Percentiles rank a stretch among this genome's conserved stretches.
Evolutionary conservation across 2,329 filamentous ascomycete genomes (phyloP).

Genomic region (Microcyclospora pomicola): DNA sequence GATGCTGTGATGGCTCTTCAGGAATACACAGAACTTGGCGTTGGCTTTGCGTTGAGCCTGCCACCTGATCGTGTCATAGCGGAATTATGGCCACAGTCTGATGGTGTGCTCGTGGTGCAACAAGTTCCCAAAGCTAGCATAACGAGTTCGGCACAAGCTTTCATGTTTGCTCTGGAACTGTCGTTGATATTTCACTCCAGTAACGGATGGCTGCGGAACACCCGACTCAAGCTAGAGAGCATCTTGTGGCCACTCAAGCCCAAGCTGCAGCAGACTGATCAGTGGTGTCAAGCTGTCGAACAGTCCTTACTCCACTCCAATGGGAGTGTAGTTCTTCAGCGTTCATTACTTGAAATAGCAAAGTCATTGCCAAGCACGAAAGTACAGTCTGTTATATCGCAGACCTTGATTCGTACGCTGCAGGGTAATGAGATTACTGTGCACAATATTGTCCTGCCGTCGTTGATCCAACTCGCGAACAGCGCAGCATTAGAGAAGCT

Average conservation of each 20-base stretch:
- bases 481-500: slow-evolving; percentile 7
- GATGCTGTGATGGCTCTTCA: slow-evolving; percentile 34
- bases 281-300: slow-evolving; percentile 10
- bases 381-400: slow-evolving; percentile 9
- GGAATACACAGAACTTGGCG: slow-evolving; percentile 5
- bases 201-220: slow-evolving; percentile 9
- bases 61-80: slow-evolving; percentile 27
- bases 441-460: slow-evolving; percentile 9
- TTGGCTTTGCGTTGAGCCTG: slow-evolving; percentile 19
- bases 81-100: slow-evolving; percentile 25
- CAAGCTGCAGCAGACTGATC: slow-evolving; percentile 7
- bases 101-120: slow-evolving; percentile 28
- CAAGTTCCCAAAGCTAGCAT: slow-evolving; percentile 24
- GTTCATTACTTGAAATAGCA: slow-evolving; percentile 5
- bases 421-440: neutral
- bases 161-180: slow-evolving; percentile 15
- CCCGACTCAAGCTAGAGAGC: slow-evolving; percentile 4
- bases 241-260: slow-evolving; percentile 4
- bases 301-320: slow-evolving; percentile 6
- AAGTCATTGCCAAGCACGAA: slow-evolving; percentile 1
- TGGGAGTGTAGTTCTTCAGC: slow-evolving; percentile 5
- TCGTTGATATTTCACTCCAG: slow-evolving; percentile 8
- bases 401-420: slow-evolving; percentile 7
- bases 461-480: slow-evolving; percentile 4
- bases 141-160: slow-evolving; percentile 8